A percentile compares a stretch with the other conserved stretches of the same genome.
These are phyloP conservation scores for Boletus rubescentipes DNA, from an alignment of 768 basidiomycete species.

Conservation along the genomic window DNA sequence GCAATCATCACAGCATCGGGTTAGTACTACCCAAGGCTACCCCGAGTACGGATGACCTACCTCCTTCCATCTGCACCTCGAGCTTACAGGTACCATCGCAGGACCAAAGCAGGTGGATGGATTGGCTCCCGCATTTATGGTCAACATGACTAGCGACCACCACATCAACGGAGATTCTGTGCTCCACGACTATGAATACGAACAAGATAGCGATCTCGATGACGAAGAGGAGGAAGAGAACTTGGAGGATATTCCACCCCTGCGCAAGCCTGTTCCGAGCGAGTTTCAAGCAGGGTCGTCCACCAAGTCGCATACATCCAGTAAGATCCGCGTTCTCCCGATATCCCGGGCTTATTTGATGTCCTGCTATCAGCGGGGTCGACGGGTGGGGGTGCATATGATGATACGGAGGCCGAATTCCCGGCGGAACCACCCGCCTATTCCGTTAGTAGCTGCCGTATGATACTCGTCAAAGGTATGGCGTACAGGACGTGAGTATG, in stretches of 20 bases:
- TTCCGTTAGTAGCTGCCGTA: conserved; percentile 21
- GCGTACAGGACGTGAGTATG: conserved; percentile 30
- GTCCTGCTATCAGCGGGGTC: background rate
- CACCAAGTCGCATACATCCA: background rate
- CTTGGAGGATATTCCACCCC: background rate
- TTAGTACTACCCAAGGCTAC: conserved; percentile 18
- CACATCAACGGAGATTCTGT: conserved; percentile 20
- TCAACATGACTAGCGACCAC: conserved; percentile 22
- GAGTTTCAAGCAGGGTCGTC: background rate
- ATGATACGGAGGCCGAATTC: background rate
- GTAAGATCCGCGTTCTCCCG: conserved; percentile 3
- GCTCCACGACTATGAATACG: conserved; percentile 28
- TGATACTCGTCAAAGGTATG: conserved; percentile 29
- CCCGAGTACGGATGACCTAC: background rate
- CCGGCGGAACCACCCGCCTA: conserved; percentile 19
- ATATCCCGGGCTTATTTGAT: background rate
- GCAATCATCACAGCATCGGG: conserved; percentile 17
- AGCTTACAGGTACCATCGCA: background rate
- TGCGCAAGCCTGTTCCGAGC: background rate
- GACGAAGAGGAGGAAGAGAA: conserved; percentile 15
- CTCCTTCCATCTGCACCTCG: background rate
- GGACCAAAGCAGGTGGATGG: conserved; percentile 6
- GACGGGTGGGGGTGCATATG: background rate
- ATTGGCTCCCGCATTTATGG: conserved; percentile 14
- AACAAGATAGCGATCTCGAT: conserved; percentile 32